phyloP scores from a whole-genome alignment of 2,329 filamentous ascomycete species.

The Rutstroemia sp. region DNA sequence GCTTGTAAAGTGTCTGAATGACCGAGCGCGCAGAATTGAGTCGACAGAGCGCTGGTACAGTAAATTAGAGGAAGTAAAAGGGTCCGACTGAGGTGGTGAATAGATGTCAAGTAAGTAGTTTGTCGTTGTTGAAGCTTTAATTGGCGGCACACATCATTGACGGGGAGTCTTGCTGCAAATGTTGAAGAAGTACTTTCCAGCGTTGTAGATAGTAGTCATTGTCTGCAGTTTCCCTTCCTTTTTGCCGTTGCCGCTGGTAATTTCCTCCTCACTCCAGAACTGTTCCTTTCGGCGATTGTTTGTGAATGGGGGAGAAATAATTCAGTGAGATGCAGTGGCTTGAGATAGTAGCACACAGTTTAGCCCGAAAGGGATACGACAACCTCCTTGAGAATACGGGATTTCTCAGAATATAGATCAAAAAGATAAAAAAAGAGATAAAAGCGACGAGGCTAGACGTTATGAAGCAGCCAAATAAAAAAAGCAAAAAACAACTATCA shows the following conservation, averaged over 20 bases:
- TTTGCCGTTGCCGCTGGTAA: not conserved
- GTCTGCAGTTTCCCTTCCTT: not conserved
- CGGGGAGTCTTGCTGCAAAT: too few species aligned
- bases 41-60: too few species aligned
- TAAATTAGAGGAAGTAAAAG: too few species aligned
- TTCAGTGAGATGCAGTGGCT: not conserved
- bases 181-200: too few species aligned
- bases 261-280: not conserved
- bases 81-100: too few species aligned
- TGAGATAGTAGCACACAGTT: too few species aligned
- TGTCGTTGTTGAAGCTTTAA: too few species aligned
- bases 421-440: not conserved
- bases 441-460: not conserved
- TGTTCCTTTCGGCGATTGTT: too few species aligned
- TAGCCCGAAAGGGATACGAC: not conserved
- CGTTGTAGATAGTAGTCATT: not conserved
- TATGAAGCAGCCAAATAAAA: not conserved
- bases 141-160: too few species aligned
- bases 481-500: not conserved
- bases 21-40: too few species aligned
- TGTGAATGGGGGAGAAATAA: not conserved
- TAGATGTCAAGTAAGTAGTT: too few species aligned
- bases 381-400: not conserved
- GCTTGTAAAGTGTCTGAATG: too few species aligned
- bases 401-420: not conserved